A percentile compares a stretch with the other conserved stretches of the same genome.
phyloP scores from a whole-genome alignment of 805 yeast genomes.

The Diddensiella santjacobensis region DNA sequence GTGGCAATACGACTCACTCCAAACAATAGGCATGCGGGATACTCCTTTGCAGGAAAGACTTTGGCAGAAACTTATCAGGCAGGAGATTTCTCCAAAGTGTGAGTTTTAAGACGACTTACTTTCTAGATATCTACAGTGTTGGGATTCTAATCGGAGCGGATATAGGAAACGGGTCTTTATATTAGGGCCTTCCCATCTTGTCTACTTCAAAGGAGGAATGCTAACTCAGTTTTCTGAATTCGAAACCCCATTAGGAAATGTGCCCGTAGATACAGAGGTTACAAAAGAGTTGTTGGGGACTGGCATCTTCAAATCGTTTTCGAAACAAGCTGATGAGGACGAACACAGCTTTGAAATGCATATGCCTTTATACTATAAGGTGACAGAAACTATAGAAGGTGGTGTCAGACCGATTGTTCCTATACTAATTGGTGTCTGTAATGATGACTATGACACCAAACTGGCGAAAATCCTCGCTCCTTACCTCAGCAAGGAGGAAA shows the following conservation, averaged over 20 bases:
- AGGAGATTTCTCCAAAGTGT: conserved; percentile 55
- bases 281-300: conserved; percentile 31
- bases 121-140: background rate
- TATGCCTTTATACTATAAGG: conserved; percentile 63
- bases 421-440: conserved; percentile 67
- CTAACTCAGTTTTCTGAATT: conserved; percentile 51
- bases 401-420: conserved; percentile 55
- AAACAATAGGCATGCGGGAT: conserved; percentile 75
- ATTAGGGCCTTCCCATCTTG: conserved; percentile 91
- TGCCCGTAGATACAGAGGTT: conserved; percentile 57
- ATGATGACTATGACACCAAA: conserved; percentile 40
- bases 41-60: conserved; percentile 70
- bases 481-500: conserved; percentile 49
- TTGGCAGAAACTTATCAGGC: conserved; percentile 73
- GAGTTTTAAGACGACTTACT: conserved; percentile 13
- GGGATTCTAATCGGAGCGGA: background rate
- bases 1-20: background rate
- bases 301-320: conserved; percentile 53
- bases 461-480: conserved; percentile 50
- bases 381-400: conserved; percentile 23
- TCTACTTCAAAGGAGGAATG: conserved; percentile 63
- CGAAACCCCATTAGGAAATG: conserved; percentile 79
- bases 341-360: conserved; percentile 98
- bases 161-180: conserved; percentile 61
- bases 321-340: conserved; percentile 58